Base-by-base conservation (phyloP, 768 basidiomycete genomes). In the Porpolomopsis calyptriformis region DNA sequence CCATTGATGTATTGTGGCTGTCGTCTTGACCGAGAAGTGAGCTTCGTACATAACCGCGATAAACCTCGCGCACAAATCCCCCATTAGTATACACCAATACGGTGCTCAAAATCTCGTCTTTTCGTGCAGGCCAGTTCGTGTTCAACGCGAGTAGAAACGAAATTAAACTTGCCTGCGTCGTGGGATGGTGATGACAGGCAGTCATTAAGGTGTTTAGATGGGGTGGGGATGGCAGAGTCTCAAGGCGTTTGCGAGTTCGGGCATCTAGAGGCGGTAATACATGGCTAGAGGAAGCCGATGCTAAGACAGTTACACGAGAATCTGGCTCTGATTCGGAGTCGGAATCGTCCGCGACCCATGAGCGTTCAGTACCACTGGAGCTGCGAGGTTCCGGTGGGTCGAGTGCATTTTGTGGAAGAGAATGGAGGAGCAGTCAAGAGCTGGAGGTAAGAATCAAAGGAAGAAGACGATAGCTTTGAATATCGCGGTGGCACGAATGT, bases 51-150 rank as follows among this genome's bases (percentile, higher is more conserved):
- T 76, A 76, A 0, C 71, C 71, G 1, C 87, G 68, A 57, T 82
- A 93, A 24, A 92, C 62, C 57, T 89, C 85, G 37, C 85, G 72
- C 4, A 92, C 71, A 5, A 92, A 61, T 0, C 81, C 75, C 0
- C 79, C 73, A 3, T 73, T 70, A 4, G 71, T 59, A 39, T 73
- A 52, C 54, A 67, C 63, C 11, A 76, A 65, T 0, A 78, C 66
- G 1, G 66, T 64, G 25, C 76, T 71, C 10, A 92, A 70, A 0
- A 90, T 64, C 12, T 66, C 62, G 45, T 82, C 77, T 50, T 71
- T 67, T 45, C 71, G 66, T 10, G 71, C 58, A 1, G 85, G 76
- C 74, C 83, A 90, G 2, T 77, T 71, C 0, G 66, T 61, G 12
- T 69, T 66, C 16, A 93, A 64, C 3, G 76, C 68, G 14, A 82